phyloP scores from a whole-genome alignment of 106 monocot species.

The Cymbidium sinense region DNA sequence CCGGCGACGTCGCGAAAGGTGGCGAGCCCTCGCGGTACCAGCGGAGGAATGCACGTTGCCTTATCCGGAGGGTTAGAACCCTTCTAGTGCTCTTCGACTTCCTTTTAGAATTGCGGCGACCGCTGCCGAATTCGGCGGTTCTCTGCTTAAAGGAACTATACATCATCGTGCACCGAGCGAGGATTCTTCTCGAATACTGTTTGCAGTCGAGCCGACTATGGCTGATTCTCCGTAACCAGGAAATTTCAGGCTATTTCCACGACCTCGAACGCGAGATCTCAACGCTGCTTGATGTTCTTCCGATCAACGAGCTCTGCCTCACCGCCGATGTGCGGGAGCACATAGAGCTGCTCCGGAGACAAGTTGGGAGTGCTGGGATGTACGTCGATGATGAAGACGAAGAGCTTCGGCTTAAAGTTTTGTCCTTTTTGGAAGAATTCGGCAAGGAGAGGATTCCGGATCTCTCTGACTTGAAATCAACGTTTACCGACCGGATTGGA shows the following conservation, averaged over 20 bases:
- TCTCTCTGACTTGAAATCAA: constrained; percentile 13
- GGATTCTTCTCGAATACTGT: constrained; percentile 70
- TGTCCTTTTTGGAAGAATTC: constrained; percentile 41
- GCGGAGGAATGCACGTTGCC: constrained; percentile 35
- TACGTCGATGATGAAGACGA: constrained; percentile 41
- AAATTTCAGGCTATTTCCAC: constrained; percentile 50
- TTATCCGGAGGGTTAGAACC: constrained; percentile 31
- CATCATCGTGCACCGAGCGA: constrained; percentile 59
- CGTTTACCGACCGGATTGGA: constrained; percentile 32
- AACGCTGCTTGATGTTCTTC: constrained; percentile 79
- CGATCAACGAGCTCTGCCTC: constrained; percentile 30
- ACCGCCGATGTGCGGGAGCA: constrained; percentile 44
- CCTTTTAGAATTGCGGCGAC: background rate
- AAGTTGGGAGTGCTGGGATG: constrained; percentile 20
- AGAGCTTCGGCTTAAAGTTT: constrained; percentile 30
- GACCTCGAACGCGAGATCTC: constrained; percentile 64
- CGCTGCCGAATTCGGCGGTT: constrained; percentile 23
- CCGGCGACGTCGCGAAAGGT: constrained; percentile 16
- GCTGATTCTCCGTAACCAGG: constrained; percentile 45
- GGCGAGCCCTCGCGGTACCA: constrained; percentile 19
- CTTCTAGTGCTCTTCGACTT: constrained; percentile 48
- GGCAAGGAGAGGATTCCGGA: constrained; percentile 30
- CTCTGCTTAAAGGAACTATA: constrained; percentile 85
- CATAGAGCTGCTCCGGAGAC: constrained; percentile 39
- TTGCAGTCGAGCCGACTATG: constrained; percentile 47